phyloP scores from a whole-genome alignment of 2,329 filamentous ascomycete genomes.

The Colletotrichum lupini region DNA sequence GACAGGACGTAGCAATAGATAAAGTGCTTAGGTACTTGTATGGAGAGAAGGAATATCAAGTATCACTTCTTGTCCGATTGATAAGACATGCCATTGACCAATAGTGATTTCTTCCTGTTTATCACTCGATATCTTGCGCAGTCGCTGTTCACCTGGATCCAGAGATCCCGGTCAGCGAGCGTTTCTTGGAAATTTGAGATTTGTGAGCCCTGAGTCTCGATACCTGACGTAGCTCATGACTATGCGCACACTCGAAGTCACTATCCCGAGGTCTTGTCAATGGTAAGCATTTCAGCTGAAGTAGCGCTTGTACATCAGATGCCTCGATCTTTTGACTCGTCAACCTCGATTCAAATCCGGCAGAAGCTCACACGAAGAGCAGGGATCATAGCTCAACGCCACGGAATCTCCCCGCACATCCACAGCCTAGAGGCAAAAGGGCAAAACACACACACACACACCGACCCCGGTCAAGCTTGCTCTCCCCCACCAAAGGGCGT shows the following conservation, averaged over 20 bases:
- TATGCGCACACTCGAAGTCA: neutral
- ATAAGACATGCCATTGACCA: too few species aligned
- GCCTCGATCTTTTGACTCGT: neutral
- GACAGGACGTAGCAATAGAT: neutral
- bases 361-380: neutral
- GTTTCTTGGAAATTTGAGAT: neutral
- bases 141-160: neutral
- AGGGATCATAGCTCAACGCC: neutral
- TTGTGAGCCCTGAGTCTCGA: too few species aligned
- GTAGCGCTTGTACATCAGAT: neutral
- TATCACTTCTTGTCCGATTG: too few species aligned
- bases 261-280: neutral
- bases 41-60: neutral
- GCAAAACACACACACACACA: neutral
- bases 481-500: neutral
- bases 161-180: neutral
- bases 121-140: neutral
- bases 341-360: neutral
- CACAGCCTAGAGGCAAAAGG: neutral
- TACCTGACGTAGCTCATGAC: too few species aligned
- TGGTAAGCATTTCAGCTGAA: neutral
- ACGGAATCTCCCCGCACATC: conserved; percentile 19
- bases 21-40: neutral
- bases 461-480: neutral
- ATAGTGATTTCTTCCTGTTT: too few species aligned